Conservation (phyloP, 768 basidiomycete species). For the Pulveroboletus sp. region DNA sequence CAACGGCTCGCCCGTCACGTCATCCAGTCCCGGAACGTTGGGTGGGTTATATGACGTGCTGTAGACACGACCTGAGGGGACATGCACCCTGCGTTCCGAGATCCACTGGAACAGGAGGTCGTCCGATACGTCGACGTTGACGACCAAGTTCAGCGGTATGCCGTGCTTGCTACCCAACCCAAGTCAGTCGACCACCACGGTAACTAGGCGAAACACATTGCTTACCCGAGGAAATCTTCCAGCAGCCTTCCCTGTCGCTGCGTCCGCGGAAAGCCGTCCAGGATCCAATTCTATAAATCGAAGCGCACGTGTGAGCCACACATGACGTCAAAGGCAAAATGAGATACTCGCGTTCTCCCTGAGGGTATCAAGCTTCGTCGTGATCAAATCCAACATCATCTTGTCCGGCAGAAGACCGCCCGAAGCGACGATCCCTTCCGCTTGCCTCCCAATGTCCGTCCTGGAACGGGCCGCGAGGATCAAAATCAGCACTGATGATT, state of each 20-base stretch:
- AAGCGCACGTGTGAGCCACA: constrained; percentile 6
- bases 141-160: constrained; percentile 69
- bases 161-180: constrained; percentile 45
- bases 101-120: constrained; percentile 78
- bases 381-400: constrained; percentile 70
- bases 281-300: constrained; percentile 75
- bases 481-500: not conserved
- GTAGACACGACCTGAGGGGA: constrained; percentile 82
- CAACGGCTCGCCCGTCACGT: constrained; percentile 79
- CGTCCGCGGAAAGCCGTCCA: constrained; percentile 90
- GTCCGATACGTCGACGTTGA: constrained; percentile 82
- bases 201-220: not conserved
- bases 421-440: constrained; percentile 71
- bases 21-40: constrained; percentile 71
- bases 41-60: constrained; percentile 85
- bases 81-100: constrained; percentile 81
- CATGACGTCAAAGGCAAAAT: constrained; percentile 4
- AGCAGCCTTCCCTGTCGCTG: constrained; percentile 73
- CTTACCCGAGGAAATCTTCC: constrained; percentile 67
- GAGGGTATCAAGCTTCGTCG: constrained; percentile 61
- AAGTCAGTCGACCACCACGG: not conserved
- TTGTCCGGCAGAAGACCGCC: constrained; percentile 78
- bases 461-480: constrained; percentile 31
- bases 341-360: constrained; percentile 50
- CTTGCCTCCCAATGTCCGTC: constrained; percentile 67